Evolutionary conservation across 2,329 filamentous ascomycete species (phyloP).

Genomic region (Cercospora zeae-maydis): DNA sequence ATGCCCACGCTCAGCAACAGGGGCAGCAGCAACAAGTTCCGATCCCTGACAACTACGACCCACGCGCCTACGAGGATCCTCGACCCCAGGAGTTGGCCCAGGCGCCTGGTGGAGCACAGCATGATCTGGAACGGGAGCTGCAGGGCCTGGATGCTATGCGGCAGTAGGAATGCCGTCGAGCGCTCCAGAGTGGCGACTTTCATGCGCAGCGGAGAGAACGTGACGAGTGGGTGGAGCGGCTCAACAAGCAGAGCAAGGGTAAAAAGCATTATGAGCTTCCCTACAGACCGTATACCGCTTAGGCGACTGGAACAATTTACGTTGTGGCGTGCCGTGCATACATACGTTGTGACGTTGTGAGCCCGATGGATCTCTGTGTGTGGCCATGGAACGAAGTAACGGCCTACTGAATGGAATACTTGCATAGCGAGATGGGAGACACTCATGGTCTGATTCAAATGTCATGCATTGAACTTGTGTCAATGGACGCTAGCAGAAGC

Average conservation of each 20-base stretch:
- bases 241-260: neutral
- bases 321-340: neutral
- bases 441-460: neutral
- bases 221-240: neutral
- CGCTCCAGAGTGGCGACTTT: neutral
- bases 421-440: neutral
- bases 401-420: neutral
- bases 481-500: neutral
- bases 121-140: constrained; percentile 85
- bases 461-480: neutral
- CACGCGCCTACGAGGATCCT: constrained; percentile 58
- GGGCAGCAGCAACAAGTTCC: constrained; percentile 49
- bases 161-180: constrained; percentile 12
- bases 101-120: constrained; percentile 43
- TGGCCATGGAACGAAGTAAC: neutral
- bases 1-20: constrained; percentile 43
- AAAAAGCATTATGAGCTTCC: neutral
- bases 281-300: neutral
- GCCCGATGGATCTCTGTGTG: neutral
- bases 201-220: neutral
- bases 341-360: neutral
- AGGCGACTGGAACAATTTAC: neutral
- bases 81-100: constrained; percentile 52
- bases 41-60: constrained; percentile 59
- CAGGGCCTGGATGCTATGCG: constrained; percentile 32